Percentiles rank a stretch among this genome's conserved stretches.
phyloP scores from a whole-genome alignment of 495 filamentous ascomycete species.

The Neurospora sp. region DNA sequence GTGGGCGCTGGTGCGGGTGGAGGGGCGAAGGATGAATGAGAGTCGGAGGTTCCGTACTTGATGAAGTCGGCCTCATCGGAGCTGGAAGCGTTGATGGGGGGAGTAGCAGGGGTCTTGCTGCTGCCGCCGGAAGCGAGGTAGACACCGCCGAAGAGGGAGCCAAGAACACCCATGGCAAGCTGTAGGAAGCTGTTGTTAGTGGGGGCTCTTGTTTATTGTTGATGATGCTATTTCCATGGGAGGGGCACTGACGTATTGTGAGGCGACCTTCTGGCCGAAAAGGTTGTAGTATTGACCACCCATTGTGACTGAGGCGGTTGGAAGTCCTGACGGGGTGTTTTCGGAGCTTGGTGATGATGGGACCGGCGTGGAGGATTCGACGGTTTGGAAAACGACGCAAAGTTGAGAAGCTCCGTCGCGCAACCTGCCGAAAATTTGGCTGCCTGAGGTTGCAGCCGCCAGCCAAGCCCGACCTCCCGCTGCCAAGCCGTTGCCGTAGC shows the following conservation, averaged over 20 bases:
- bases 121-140: conserved; percentile 48
- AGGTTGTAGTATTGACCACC: conserved; percentile 78
- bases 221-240: not conserved
- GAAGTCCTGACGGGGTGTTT: conserved; percentile 20
- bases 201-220: not conserved
- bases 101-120: conserved; percentile 53
- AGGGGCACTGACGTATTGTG: conserved; percentile 69
- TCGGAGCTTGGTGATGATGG: conserved; percentile 14
- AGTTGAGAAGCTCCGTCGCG: conserved; percentile 10
- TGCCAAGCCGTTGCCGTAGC: not conserved
- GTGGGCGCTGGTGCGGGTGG: not conserved
- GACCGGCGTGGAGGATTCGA: conserved; percentile 7
- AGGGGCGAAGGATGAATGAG: not conserved
- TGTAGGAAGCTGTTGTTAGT: conserved; percentile 24
- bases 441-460: not conserved
- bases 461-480: not conserved
- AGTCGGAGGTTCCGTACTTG: conserved; percentile 54
- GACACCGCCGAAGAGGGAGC: conserved; percentile 48
- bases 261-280: conserved; percentile 83
- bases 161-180: conserved; percentile 82
- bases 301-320: conserved; percentile 52
- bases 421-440: not conserved
- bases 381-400: conserved; percentile 18
- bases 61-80: conserved; percentile 96
- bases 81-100: conserved; percentile 77